Conservation (phyloP, 768 basidiomycete species). For the Leccinum subtestaceum region DNA sequence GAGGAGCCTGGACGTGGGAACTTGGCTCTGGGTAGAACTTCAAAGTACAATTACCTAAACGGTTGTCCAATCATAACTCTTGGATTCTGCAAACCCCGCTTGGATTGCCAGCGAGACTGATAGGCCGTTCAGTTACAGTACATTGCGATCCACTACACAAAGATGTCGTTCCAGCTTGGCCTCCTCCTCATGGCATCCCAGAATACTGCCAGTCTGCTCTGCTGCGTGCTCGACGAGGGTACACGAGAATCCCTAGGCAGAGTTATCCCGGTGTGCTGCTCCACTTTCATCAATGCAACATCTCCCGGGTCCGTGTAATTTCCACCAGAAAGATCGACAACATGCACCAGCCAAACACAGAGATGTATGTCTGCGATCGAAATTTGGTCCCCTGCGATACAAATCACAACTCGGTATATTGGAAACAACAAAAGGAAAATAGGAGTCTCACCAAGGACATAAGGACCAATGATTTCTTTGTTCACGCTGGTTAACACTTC, state of each 20-base stretch:
- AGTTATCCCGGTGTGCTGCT: slow-evolving; percentile 42
- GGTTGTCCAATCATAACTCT: neutral
- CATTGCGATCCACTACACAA: slow-evolving; percentile 19
- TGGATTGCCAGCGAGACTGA: neutral
- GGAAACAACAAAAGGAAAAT: neutral
- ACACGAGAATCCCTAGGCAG: slow-evolving; percentile 43
- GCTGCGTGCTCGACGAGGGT: slow-evolving; percentile 3
- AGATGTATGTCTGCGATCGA: slow-evolving; percentile 81
- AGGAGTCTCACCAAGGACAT: slow-evolving; percentile 54
- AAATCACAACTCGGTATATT: neutral
- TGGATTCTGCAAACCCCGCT: neutral
- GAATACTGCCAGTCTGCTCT: slow-evolving; percentile 61
- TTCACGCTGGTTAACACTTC: slow-evolving; percentile 46
- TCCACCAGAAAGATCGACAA: slow-evolving; percentile 60
- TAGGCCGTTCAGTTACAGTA: neutral
- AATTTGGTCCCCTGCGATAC: slow-evolving; percentile 67
- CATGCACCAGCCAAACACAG: slow-evolving; percentile 66
- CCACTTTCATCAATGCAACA: slow-evolving; percentile 48
- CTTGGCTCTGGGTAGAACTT: neutral
- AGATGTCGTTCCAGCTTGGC: slow-evolving; percentile 72
- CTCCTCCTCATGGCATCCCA: slow-evolving; percentile 69
- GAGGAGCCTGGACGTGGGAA: slow-evolving; percentile 13
- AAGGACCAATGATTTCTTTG: slow-evolving; percentile 63
- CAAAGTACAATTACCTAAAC: neutral
- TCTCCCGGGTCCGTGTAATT: slow-evolving; percentile 48